Evolutionary conservation across 202 grass and related monocot species (phyloP), one percentile per base, ranked within the genome.

Genomic region (Schoenoplectus tabernaemontani): DNA sequence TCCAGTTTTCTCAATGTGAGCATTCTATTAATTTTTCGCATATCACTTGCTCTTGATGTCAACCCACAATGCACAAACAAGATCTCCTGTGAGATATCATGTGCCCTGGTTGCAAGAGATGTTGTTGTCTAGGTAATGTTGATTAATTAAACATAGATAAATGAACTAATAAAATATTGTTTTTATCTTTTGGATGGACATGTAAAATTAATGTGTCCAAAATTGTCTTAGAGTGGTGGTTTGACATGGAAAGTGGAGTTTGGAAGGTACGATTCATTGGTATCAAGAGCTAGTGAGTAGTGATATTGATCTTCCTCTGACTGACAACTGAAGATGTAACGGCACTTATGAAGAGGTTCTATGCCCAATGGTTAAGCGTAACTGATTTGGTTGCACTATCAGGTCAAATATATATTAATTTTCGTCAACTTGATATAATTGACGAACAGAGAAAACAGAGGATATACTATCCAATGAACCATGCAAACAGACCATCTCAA

Each of bases 81-180:
- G 78, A 88, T 93, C 23, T 97, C 93, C 33, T 97, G 93, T 85
- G 85, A 50, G 93, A 97, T 61, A 87, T 97, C 83, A 89, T 97
- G 60, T n/a, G 88, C 91, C 0, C 78, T 97, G 48, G 88, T 91
- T 73, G 64, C 93, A 11, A 82, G 91, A 63, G 93, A 97, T 88
- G 80, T 86, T 67, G 89, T 97, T 78, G 81, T 68, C 4, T 84
- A 89, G 87, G 93, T 96, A 82, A 88, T 37, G n/a, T 51, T 32
- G 6, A 34, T 54, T 19, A 9, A 75, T 4, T 17, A n/a, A n/a
- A n/a, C n/a, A n/a, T n/a, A n/a, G n/a, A n/a, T 34, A 1, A n/a
- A 19, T 34, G 8, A 26, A 20, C 0, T 71, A n/a, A n/a, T n/a
- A n/a, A 28, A 3, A 26, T 30, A 33, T 22, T 64, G 10, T 5